Conservation (phyloP, 2,329 filamentous ascomycete species). For the Pestalotiopsis sp. region DNA sequence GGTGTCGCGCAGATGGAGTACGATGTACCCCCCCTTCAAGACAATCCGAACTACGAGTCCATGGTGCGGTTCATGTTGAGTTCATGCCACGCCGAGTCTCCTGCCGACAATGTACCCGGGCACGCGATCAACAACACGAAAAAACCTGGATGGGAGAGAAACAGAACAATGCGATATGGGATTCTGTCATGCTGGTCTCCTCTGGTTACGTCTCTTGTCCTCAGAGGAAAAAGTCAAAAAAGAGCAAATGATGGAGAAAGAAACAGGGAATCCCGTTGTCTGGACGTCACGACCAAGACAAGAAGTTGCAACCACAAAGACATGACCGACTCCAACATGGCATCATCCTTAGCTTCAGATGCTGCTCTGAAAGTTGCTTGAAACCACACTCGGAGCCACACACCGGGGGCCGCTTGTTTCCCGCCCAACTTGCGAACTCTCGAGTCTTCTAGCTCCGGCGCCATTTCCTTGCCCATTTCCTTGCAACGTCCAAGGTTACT, state of each 20-base stretch:
- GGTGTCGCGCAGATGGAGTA: neutral
- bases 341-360: conserved; percentile 2
- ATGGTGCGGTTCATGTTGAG: conserved; percentile 2
- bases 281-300: neutral
- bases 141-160: neutral
- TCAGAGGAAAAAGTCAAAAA: no score
- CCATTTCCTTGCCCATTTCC: conserved; percentile 5
- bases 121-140: neutral
- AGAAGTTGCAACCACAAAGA: neutral
- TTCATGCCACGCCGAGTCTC: conserved; percentile 4
- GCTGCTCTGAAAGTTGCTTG: neutral
- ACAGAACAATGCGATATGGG: neutral
- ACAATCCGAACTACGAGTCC: neutral
- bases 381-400: neutral
- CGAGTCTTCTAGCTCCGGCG: conserved; percentile 3
- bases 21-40: neutral
- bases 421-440: conserved; percentile 4
- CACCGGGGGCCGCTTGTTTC: conserved; percentile 1
- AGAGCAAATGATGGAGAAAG: neutral
- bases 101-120: neutral
- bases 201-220: no score
- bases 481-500: neutral
- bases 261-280: neutral
- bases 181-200: no score
- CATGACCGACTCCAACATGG: neutral